Percentiles rank a stretch among this genome's conserved stretches.
These are phyloP conservation scores for Albophoma yamanashiensis DNA, from an alignment of 2,329 filamentous ascomycete species.

Conservation along the genomic window DNA sequence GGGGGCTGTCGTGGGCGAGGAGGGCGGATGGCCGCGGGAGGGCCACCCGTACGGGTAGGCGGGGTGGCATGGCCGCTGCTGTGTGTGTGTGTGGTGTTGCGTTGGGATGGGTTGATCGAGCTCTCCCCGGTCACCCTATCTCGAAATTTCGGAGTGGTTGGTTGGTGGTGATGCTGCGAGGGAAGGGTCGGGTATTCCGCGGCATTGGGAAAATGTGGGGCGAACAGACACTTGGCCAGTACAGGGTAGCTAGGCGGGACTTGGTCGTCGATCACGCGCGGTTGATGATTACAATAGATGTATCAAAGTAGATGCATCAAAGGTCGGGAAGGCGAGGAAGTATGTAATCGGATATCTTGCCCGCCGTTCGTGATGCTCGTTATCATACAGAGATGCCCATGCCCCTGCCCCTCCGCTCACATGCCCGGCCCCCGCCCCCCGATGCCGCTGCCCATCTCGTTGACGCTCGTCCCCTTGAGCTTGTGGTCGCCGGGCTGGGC, in stretches of 20 bases:
- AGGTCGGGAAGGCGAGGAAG: no score
- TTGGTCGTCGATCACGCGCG: background rate
- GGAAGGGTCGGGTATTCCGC: conserved; percentile 6
- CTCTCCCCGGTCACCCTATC: background rate
- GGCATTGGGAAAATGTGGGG: conserved; percentile 1
- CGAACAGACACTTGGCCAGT: background rate
- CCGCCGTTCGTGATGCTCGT: background rate
- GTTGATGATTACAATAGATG: no score
- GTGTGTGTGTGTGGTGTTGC: conserved; percentile 4
- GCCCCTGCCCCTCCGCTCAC: background rate
- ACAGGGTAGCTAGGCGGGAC: conserved; percentile 1
- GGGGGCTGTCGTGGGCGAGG: conserved; percentile 15
- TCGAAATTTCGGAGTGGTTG: conserved; percentile 10
- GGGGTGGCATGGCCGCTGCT: conserved; percentile 30
- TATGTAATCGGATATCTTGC: background rate
- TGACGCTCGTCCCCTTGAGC: conserved; percentile 45
- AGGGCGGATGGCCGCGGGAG: conserved; percentile 23
- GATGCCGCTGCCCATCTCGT: conserved; percentile 44
- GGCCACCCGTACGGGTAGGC: conserved; percentile 32
- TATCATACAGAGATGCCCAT: background rate
- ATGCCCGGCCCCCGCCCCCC: conserved; percentile 29
- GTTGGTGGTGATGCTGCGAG: background rate
- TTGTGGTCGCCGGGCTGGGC: conserved; percentile 85
- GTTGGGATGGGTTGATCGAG: background rate
- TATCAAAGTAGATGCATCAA: background rate